phyloP scores from a whole-genome alignment of 228 moss, liverwort and hornwort species.

The Sphagnum magellanicum region DNA sequence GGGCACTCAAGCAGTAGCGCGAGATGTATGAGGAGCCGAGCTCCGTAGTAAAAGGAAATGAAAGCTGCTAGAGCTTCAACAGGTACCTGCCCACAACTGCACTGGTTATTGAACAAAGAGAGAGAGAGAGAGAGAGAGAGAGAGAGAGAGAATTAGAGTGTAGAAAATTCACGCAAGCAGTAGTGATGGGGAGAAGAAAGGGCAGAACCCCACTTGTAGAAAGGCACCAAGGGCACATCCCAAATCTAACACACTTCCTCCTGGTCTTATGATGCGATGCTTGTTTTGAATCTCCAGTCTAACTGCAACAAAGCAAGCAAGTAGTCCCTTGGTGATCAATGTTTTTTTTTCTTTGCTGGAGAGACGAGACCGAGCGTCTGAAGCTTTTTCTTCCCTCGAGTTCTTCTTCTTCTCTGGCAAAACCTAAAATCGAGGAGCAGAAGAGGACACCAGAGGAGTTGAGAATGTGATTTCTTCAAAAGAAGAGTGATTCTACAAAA shows the following conservation, averaged over 20 bases:
- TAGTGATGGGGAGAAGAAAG: slow-evolving; percentile 70
- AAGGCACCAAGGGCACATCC: slow-evolving; percentile 79
- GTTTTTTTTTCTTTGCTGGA: not conserved
- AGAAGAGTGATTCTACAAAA: slow-evolving; percentile 65
- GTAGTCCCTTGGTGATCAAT: not conserved
- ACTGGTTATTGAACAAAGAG: too few relatives aligned
- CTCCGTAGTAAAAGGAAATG: too few relatives aligned
- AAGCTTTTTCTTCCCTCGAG: not conserved
- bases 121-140: too few relatives aligned
- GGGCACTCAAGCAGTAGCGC: too few relatives aligned
- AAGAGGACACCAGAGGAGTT: not conserved
- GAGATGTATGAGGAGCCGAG: too few relatives aligned
- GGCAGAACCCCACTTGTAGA: slow-evolving; percentile 88
- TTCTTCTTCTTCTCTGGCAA: too few relatives aligned
- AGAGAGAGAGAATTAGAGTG: too few relatives aligned
- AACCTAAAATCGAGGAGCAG: not conserved
- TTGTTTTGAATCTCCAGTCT: too few relatives aligned
- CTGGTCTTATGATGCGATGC: slow-evolving; percentile 65
- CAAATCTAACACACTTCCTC: slow-evolving; percentile 91
- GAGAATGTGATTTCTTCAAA: slow-evolving; percentile 87
- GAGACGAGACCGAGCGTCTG: too few relatives aligned
- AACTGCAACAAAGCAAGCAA: not conserved
- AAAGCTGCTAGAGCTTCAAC: too few relatives aligned
- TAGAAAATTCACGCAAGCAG: not conserved
- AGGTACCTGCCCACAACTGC: too few relatives aligned